Base-by-base conservation (phyloP, 495 filamentous ascomycete species). In the Pyronema domesticum region DNA sequence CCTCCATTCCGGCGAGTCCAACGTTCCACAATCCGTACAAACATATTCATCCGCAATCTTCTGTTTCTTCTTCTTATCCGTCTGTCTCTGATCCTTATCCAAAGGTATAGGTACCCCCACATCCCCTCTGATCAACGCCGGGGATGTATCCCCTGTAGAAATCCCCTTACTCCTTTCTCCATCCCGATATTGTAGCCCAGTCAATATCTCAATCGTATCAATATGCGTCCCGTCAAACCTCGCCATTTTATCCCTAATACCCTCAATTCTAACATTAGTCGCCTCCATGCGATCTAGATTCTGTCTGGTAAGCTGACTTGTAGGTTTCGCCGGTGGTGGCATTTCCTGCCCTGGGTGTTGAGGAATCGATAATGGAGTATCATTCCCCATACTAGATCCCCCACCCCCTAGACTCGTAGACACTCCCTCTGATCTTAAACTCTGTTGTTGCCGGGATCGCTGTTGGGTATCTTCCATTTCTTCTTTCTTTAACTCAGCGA, bases 1-100 rank as follows among this genome's bases (percentile, higher is more conserved):
- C 54, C 91, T 76, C 91, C 91, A 98, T 71, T 98, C 91, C 0
- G 91, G 91, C 13, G 85, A 93, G 60, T 95, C 91, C 1, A 88
- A 72, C 1, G 86, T 93, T 68, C 89, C 91, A 70, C 91, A 98
- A 68, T 96, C 91, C 10, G 85, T 86, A 67, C 91, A 98, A 35
- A 94, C 85, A 67, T 96, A 95, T 71, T 96, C 91, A 59, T 93
- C 89, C 6, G 83, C 79, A 49, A 87, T 71, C 70, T 94, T 95
- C 37, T 86, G 68, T 64, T 94, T 89, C 70, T 86, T 86, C 70
- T 94, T 91, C 69, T 80, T 81, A 63, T 94, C 85, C 53, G 94
- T 88, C 23, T 78, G 79, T 42, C 72, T 73, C 7, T 68, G 76
- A 59, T 79, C 82, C 58, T 85, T 79, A 46, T 94, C 88, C 46